Base-by-base conservation (phyloP, 768 basidiomycete genomes). In the Rickenella mellea region DNA sequence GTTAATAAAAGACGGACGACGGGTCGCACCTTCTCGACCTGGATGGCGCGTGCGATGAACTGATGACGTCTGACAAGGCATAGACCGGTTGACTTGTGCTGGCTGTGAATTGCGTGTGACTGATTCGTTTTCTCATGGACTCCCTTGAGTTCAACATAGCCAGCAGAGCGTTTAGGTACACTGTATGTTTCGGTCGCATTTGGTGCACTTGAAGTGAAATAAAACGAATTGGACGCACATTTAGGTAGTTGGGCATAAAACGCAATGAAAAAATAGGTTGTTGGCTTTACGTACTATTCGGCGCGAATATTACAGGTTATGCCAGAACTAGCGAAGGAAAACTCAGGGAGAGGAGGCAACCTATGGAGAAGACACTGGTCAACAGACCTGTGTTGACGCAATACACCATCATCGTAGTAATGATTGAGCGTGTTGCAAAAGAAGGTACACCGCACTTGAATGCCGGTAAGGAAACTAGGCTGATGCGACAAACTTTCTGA, bases 371-470 rank as follows among this genome's bases (percentile, higher is more conserved):
- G 5, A 54, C 28, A 30, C 56, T 57, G 27, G 55, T 57, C 39
- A 57, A 39, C 27, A 48, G 43, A 21, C 54, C 51, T 6, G 53
- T 53, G 29, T 57, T 55, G n/a, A 53, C 40, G 31, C 50, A 48
- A 43, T 57, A 57, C 36, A 55, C 25, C 30, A 55, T 53, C 10
- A 57, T 15, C 1, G 61, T 52, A 10, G 61, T 64, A 40, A 78
- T 62, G 6, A 77, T 47, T 2, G 67, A 63, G 41, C 79, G 69
- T n/a, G 75, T 77, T 44, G 76, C 76, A n/a, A n/a, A n/a, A n/a
- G n/a, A n/a, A n/a, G 46, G 37, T 24, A 17, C 2, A 10, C 15
- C 14, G 4, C 28, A 14, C 33, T 42, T 17, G 40, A 12, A 6
- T 26, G 41, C 20, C 21, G 26, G 19, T 26, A 10, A 6, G 24